Conservation (phyloP, 805 yeast genomes). For the Saturnispora bothae region DNA sequence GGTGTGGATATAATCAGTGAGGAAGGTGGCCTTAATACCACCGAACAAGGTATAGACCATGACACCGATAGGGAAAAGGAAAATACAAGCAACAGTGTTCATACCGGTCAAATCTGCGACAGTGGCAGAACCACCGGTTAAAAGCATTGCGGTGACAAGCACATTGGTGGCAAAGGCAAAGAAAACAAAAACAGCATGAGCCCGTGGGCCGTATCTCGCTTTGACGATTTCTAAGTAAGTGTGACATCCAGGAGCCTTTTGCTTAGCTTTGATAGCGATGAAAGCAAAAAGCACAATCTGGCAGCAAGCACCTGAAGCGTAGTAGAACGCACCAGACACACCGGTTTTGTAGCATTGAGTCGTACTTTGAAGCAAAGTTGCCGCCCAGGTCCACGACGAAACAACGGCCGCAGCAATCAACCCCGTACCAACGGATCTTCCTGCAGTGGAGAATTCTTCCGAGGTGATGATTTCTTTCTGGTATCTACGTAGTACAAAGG, state of each 20-base stretch:
- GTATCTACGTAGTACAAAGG: conserved; percentile 62
- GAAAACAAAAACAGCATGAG: conserved; percentile 61
- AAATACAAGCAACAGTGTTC: conserved; percentile 70
- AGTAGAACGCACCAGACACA: conserved; percentile 63
- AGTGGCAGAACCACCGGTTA: conserved; percentile 85
- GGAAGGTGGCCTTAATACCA: conserved; percentile 72
- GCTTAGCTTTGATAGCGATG: conserved; percentile 79
- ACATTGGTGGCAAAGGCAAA: conserved; percentile 84
- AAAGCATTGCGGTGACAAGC: conserved; percentile 83
- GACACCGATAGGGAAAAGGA: conserved; percentile 74
- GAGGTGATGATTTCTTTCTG: conserved; percentile 83
- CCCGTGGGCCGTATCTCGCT: conserved; percentile 67
- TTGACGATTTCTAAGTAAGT: conserved; percentile 80
- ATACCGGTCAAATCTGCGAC: conserved; percentile 70
- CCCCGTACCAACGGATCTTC: conserved; percentile 77
- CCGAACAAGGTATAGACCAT: conserved; percentile 67
- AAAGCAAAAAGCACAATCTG: conserved; percentile 83
- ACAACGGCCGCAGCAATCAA: conserved; percentile 85
- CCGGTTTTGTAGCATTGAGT: conserved; percentile 75
- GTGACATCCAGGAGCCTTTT: conserved; percentile 85
- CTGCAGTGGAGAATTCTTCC: conserved; percentile 91
- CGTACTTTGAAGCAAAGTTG: conserved; percentile 63
- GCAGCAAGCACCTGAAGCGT: conserved; percentile 86
- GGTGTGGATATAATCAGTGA: conserved; percentile 75
- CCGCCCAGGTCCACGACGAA: conserved; percentile 92